Base-by-base conservation (phyloP, 176 grass and related monocot genomes). In the Raddia distichophylla region DNA sequence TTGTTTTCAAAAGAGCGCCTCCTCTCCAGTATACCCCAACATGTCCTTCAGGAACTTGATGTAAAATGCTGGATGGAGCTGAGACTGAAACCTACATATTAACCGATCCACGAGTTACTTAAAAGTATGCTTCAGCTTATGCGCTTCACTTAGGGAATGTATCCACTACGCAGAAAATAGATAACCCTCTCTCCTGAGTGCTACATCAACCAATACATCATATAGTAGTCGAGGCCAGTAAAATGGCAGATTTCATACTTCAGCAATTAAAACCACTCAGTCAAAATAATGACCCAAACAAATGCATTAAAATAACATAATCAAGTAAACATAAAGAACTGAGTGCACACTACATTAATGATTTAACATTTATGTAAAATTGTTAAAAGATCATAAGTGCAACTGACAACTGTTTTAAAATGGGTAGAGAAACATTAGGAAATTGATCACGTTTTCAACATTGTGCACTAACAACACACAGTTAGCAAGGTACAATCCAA, bases 1-100 rank as follows among this genome's bases (percentile, higher is more conserved):
- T 92, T 61, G 89, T 85, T 88, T 96, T 86, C 73, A 99, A 66
- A 91, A 99, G 93, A 86, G 97, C 97, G 53, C 97, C 97, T 58
- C 97, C 97, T 88, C 91, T 95, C 93, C 93, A 99, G 62, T 99
- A 99, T 71, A 96, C 97, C 8, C 97, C 97, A 74, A 99, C 93
- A 89, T 99, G 93, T 53, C 97, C 97, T 93, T 99, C 97, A 61
- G 97, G 93, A 71, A 96, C 93, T 96, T 99, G 93, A 88, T 99
- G 97, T 60, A 99, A 65, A 67, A 99, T 60, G 48, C 79, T 86
- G 53, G 90, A 75, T 51, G 90, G 87, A 42, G 88, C 85, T 19
- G 90, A 69, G 84, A 96, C 76, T 71, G 82, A 82, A 60, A 93
- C 60, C 97, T 99, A 70, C 71, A 85, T 85, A 88, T 74, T 13